Evolutionary conservation across 2,329 filamentous ascomycete genomes (phyloP).

Genomic region (Colletotrichum nymphaeae): DNA sequence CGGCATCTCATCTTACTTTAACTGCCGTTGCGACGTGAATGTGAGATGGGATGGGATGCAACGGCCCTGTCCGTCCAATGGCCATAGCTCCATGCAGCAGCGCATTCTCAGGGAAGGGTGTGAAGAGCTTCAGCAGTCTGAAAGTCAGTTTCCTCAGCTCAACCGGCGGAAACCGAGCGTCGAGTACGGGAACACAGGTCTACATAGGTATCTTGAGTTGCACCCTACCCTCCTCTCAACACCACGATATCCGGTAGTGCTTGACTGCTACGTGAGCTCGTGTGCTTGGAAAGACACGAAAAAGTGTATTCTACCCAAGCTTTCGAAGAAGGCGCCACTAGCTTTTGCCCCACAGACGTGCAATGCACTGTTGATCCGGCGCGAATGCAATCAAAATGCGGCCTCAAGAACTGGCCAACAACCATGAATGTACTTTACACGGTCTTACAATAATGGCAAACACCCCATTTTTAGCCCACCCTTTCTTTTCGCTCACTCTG

Average conservation of each 20-base stretch:
- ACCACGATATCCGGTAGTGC: background rate
- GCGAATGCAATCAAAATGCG: background rate
- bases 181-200: background rate
- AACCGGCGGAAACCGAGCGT: constrained; percentile 17
- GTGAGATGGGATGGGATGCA: background rate
- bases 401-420: background rate
- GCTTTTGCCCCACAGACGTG: background rate
- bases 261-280: background rate
- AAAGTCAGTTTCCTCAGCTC: background rate
- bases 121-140: background rate
- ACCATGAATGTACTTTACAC: background rate
- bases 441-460: constrained; percentile 11
- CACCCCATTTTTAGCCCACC: background rate
- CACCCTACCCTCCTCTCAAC: background rate
- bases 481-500: background rate
- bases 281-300: background rate
- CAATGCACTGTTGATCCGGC: constrained; percentile 26
- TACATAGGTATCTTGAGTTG: background rate
- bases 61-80: constrained; percentile 5
- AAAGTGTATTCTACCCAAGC: background rate
- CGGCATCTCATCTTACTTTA: background rate
- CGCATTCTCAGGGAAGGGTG: background rate
- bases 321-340: background rate
- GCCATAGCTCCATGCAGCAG: constrained; percentile 32
- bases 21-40: constrained; percentile 3